Percentiles rank a stretch among this genome's conserved stretches.
Evolutionary conservation across 768 basidiomycete genomes (phyloP).

Genomic region (Pulveroboletus sp.): DNA sequence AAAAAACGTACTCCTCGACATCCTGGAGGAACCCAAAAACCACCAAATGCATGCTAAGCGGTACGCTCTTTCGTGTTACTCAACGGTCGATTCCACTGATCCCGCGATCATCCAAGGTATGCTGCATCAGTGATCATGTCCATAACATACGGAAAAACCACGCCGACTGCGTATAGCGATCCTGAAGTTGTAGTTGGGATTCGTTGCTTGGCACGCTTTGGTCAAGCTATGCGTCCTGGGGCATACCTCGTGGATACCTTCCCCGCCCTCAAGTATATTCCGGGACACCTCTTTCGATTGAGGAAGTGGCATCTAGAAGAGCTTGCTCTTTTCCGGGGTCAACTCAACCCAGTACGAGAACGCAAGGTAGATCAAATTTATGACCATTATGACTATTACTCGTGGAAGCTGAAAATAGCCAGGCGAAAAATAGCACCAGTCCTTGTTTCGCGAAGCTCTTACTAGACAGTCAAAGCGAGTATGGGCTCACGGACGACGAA

Average conservation of each 20-base stretch:
- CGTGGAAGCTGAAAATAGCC: not conserved
- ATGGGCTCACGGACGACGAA: constrained; percentile 33
- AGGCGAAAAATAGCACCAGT: constrained; percentile 24
- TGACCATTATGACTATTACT: rapidly evolving
- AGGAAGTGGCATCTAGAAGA: constrained; percentile 48
- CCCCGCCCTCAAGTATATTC: constrained; percentile 23
- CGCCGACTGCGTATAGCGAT: constrained; percentile 36
- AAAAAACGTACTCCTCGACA: constrained; percentile 32
- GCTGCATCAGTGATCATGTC: constrained; percentile 38
- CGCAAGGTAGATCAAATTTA: constrained; percentile 23
- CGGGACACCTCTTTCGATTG: constrained; percentile 45
- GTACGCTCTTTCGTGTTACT: constrained; percentile 8
- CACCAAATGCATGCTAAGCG: constrained; percentile 34
- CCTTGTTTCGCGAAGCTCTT: constrained; percentile 36
- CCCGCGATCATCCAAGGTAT: constrained; percentile 24
- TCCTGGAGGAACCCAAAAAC: constrained; percentile 30
- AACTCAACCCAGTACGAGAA: constrained; percentile 27
- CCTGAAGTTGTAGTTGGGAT: constrained; percentile 33
- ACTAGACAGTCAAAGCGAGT: constrained; percentile 34
- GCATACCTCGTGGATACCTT: constrained; percentile 26
- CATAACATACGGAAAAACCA: constrained; percentile 39
- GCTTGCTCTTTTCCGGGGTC: constrained; percentile 30
- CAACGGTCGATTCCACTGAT: not conserved
- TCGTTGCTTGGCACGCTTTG: constrained; percentile 24
- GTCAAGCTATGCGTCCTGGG: constrained; percentile 21